These are phyloP conservation scores for Verticillium nonalfalfae DNA, from an alignment of 2,329 filamentous ascomycete genomes.

Conservation along the genomic window DNA sequence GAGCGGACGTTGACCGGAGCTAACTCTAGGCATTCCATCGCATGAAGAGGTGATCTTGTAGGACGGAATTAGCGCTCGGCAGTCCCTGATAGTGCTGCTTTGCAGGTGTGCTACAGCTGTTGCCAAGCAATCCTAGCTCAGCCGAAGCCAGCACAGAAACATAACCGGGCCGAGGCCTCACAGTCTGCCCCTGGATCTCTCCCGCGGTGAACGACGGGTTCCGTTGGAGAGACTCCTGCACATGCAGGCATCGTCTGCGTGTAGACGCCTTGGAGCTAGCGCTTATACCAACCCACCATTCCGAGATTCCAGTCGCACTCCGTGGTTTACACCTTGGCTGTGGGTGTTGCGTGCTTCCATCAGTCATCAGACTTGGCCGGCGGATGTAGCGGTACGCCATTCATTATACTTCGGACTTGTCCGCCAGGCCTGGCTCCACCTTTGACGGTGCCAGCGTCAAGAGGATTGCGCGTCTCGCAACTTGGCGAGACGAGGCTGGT, in stretches of 20 bases:
- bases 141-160: background rate
- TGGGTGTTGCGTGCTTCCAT: background rate
- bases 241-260: background rate
- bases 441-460: background rate
- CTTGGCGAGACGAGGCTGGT: slow-evolving; percentile 10
- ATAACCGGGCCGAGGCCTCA: background rate
- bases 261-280: background rate
- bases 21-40: background rate
- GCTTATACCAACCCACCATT: background rate
- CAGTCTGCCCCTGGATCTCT: background rate
- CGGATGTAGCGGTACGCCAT: background rate
- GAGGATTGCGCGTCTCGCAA: slow-evolving; percentile 12
- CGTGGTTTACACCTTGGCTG: background rate
- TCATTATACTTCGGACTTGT: background rate
- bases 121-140: no score
- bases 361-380: background rate
- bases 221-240: background rate
- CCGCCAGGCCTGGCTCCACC: background rate
- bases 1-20: background rate
- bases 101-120: no score
- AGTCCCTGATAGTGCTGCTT: background rate
- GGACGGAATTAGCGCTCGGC: background rate
- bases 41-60: background rate
- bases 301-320: background rate
- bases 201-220: background rate